A percentile compares a stretch with the other conserved stretches of the same genome.
Evolutionary conservation across 768 basidiomycete genomes (phyloP).

Genomic region (Podaxis carcinomalis): DNA sequence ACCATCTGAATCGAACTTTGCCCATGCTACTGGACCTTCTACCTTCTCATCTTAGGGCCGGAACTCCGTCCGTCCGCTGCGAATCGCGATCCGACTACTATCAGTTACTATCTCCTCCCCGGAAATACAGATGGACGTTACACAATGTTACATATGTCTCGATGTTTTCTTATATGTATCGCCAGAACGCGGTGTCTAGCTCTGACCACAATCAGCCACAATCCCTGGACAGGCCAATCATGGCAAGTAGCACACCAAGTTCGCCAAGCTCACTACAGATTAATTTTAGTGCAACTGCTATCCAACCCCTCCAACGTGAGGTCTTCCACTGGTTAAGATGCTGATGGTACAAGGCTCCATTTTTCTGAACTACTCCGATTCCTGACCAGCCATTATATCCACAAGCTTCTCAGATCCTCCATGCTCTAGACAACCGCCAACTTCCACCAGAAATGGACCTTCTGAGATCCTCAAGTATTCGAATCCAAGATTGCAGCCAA

Average conservation of each 20-base stretch:
- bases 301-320: background rate
- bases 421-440: background rate
- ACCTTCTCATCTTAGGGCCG: too few species aligned
- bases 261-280: background rate
- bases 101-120: too few species aligned
- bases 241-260: background rate
- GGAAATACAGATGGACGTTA: too few species aligned
- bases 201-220: background rate
- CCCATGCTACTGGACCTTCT: background rate
- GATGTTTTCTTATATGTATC: background rate
- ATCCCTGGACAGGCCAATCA: background rate
- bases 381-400: background rate
- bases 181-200: background rate
- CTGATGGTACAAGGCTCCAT: background rate
- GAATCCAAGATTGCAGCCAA: background rate
- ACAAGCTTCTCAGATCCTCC: background rate
- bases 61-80: too few species aligned
- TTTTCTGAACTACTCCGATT: background rate
- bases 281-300: background rate
- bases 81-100: too few species aligned
- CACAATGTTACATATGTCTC: background rate
- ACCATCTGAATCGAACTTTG: background rate
- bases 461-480: background rate
- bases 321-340: background rate
- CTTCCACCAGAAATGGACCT: background rate